A percentile compares a stretch with the other conserved stretches of the same genome.
phyloP scores from a whole-genome alignment of 345 rosid genomes.

The Anacardium occidentale region DNA sequence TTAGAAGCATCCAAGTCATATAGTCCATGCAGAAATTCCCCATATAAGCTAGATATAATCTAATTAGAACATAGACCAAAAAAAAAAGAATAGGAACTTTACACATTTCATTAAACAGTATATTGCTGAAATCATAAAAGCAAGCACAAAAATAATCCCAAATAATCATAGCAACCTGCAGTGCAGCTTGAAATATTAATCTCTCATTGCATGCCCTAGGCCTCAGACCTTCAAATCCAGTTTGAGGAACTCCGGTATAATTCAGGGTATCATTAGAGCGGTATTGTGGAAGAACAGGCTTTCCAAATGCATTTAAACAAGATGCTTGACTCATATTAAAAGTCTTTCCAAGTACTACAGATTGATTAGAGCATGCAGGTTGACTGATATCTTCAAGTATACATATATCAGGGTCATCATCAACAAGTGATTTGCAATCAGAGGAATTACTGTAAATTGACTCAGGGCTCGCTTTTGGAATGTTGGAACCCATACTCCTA shows the following conservation, averaged over 20 bases:
- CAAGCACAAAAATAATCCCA: neutral
- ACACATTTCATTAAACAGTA: neutral
- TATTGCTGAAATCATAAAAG: neutral
- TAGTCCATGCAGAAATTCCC: neutral
- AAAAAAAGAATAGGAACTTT: neutral
- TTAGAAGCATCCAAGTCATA: neutral
- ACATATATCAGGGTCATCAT: constrained; percentile 73
- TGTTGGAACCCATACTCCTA: constrained; percentile 34
- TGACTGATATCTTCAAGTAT: constrained; percentile 74
- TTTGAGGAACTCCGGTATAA: constrained; percentile 29
- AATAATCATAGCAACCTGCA: constrained; percentile 59
- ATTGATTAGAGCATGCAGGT: constrained; percentile 41
- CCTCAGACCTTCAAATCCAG: constrained; percentile 41
- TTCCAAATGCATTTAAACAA: constrained; percentile 11
- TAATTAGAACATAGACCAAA: neutral
- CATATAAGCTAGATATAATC: neutral
- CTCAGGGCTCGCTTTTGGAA: constrained; percentile 60
- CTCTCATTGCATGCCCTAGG: constrained; percentile 52
- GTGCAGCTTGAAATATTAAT: constrained; percentile 55
- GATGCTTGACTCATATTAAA: constrained; percentile 4
- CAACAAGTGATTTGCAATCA: constrained; percentile 52
- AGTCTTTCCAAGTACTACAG: constrained; percentile 29
- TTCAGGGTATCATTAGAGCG: constrained; percentile 30
- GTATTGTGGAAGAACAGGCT: constrained; percentile 26
- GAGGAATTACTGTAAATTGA: constrained; percentile 66